Percentiles rank a stretch among this genome's conserved stretches.
phyloP scores from a whole-genome alignment of 805 yeast genomes.

The Saturnispora serradocipensis region DNA sequence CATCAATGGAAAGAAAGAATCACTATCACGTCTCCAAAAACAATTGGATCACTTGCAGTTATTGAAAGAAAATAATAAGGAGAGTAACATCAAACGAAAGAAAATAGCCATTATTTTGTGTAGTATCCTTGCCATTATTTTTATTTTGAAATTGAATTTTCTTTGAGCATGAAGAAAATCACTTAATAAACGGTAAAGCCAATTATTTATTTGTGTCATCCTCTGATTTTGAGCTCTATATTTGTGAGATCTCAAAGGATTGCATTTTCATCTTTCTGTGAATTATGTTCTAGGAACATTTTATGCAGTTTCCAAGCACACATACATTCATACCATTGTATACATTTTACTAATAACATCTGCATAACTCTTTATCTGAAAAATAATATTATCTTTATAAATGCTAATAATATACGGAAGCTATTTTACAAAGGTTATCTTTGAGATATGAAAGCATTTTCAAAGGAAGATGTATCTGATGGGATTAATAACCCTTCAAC shows the following conservation, averaged over 20 bases:
- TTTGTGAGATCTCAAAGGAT: background rate
- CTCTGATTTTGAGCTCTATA: background rate
- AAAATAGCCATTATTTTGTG: conserved; percentile 2
- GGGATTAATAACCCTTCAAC: background rate
- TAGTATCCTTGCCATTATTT: background rate
- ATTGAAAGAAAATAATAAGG: conserved; percentile 13
- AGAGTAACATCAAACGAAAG: conserved; percentile 7
- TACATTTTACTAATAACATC: background rate
- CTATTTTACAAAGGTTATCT: background rate
- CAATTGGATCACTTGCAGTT: conserved; percentile 15
- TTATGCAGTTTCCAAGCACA: background rate
- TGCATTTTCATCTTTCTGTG: background rate
- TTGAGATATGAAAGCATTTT: conserved; percentile 6
- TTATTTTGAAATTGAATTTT: background rate
- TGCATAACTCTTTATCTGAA: background rate
- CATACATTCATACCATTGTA: background rate
- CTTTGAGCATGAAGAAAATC: background rate
- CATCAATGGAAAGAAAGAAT: conserved; percentile 17
- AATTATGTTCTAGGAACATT: background rate
- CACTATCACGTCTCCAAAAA: conserved; percentile 16
- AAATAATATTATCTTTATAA: background rate
- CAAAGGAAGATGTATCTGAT: background rate
- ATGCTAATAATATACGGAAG: background rate
- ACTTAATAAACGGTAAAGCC: too few species aligned
- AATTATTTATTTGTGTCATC: too few species aligned